Percentiles rank a stretch among this genome's conserved stretches.
Evolutionary conservation across 225 moss, liverwort and hornwort genomes (phyloP).

Genomic region (Pseudisothecium myosuroides): DNA sequence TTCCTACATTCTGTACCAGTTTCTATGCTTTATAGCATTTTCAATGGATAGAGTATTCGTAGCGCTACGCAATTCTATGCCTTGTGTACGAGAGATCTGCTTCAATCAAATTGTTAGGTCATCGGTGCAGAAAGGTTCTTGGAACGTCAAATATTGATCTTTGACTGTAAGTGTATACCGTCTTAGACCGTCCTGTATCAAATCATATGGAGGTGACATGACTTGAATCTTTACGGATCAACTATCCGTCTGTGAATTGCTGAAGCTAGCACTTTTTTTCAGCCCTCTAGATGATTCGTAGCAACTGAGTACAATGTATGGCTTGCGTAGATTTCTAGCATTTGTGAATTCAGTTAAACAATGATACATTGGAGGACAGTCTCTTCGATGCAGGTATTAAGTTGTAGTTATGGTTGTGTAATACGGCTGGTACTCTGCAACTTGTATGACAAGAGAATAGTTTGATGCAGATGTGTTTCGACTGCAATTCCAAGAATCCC

Average conservation of each 20-base stretch:
- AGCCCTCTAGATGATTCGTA: not conserved
- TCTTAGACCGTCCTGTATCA: not conserved
- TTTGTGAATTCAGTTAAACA: not conserved
- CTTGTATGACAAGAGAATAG: not conserved
- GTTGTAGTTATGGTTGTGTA: not conserved
- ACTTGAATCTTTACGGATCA: not conserved
- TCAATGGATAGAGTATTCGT: not conserved
- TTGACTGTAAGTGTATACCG: not conserved
- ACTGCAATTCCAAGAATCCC: constrained; percentile 95
- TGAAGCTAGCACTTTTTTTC: not conserved
- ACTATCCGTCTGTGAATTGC: not conserved
- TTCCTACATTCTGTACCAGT: not conserved
- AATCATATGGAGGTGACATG: not conserved
- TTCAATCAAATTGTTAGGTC: not conserved
- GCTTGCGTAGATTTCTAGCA: not conserved
- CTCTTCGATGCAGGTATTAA: not conserved
- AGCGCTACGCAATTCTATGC: not conserved
- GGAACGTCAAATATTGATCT: not conserved
- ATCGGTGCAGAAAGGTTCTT: not conserved
- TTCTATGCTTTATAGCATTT: not conserved
- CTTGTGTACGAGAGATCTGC: not conserved
- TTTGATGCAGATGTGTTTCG: constrained; percentile 86
- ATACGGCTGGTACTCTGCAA: not conserved
- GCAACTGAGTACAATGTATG: not conserved
- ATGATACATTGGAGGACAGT: not conserved